phyloP scores from a whole-genome alignment of 768 basidiomycete genomes.

The Termitomyces sp. region DNA sequence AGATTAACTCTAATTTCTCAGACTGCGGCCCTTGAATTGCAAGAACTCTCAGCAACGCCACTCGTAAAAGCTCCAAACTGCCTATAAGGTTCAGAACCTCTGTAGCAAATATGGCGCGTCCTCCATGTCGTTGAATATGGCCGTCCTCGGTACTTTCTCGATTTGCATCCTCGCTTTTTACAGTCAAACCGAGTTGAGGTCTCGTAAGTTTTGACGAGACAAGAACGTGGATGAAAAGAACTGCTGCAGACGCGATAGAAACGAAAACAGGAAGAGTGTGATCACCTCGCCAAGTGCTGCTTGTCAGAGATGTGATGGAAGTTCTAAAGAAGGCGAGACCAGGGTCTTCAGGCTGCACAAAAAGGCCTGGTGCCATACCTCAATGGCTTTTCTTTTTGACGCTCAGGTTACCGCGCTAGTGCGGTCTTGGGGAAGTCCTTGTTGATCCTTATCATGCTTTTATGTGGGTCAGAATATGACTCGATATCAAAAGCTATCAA shows the following conservation, averaged over 20 bases:
- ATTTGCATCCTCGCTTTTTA: background rate
- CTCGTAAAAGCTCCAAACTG: slow-evolving; percentile 12
- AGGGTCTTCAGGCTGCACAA: background rate
- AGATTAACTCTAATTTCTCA: background rate
- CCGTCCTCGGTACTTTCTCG: background rate
- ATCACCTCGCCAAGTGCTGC: slow-evolving; percentile 2
- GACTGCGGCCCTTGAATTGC: background rate
- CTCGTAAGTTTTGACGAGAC: slow-evolving; percentile 2
- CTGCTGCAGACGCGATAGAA: slow-evolving; percentile 6
- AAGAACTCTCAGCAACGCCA: slow-evolving; percentile 5
- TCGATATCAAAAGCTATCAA: no score
- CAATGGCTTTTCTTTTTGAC: background rate
- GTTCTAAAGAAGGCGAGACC: background rate
- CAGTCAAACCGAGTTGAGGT: slow-evolving; percentile 1
- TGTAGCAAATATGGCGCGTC: slow-evolving; percentile 7
- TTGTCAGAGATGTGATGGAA: background rate
- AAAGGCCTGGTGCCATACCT: slow-evolving; percentile 5
- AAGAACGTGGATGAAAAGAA: slow-evolving; percentile 4
- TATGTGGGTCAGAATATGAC: no score
- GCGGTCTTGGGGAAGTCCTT: no score
- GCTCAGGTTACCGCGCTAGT: no score
- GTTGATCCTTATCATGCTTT: no score
- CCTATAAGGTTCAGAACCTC: slow-evolving; percentile 9
- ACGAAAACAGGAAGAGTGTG: slow-evolving; percentile 11
- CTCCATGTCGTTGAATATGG: slow-evolving; percentile 11